These are phyloP conservation scores for Talaromyces sp. DNA, from an alignment of 2,329 filamentous ascomycete species.

Conservation along the genomic window DNA sequence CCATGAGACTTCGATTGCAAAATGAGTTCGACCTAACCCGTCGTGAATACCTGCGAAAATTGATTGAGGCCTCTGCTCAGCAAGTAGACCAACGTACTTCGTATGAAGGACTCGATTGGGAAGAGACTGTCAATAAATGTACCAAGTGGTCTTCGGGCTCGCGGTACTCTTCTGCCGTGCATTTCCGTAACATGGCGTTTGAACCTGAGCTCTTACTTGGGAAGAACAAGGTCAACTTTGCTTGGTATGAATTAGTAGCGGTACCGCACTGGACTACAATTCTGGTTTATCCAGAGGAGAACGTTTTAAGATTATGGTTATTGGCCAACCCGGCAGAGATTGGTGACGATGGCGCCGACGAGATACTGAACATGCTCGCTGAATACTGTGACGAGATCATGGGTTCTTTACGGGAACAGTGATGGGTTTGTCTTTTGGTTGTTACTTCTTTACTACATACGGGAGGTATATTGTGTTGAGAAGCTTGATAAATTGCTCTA, in stretches of 20 bases:
- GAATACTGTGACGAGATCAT: background rate
- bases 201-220: background rate
- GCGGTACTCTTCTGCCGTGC: background rate
- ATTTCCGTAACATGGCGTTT: slow-evolving; percentile 11
- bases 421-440: background rate
- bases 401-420: background rate
- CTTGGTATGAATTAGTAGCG: background rate
- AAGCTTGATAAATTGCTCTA: too few relatives aligned
- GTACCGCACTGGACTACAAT: background rate
- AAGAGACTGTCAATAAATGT: background rate
- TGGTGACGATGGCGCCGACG: background rate
- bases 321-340: background rate
- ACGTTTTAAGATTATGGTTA: background rate
- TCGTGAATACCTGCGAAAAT: background rate
- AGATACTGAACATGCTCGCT: background rate
- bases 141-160: background rate
- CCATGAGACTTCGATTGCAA: background rate
- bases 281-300: background rate
- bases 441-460: background rate
- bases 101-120: slow-evolving; percentile 4
- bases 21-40: background rate
- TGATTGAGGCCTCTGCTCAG: background rate
- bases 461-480: background rate
- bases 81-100: slow-evolving; percentile 2
- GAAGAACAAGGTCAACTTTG: background rate